Evolutionary conservation across 306 rosid species (phyloP).

Genomic region (Neltuma alba): DNA sequence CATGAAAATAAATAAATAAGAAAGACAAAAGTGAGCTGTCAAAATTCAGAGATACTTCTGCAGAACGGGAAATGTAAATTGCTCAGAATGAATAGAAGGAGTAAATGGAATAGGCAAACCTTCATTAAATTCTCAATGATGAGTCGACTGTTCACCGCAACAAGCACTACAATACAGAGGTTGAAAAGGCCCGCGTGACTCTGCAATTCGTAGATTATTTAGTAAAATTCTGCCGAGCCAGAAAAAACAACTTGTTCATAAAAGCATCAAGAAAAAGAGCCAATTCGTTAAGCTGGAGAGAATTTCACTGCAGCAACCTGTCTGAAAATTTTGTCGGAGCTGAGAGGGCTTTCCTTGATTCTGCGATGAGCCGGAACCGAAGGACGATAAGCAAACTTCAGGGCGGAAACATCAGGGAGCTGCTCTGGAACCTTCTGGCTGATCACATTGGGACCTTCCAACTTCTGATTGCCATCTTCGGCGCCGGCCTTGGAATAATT

Average conservation of each 20-base stretch:
- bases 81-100: background rate
- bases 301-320: conserved; percentile 54
- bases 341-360: conserved; percentile 84
- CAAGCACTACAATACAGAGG: conserved; percentile 95
- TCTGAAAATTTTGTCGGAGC: conserved; percentile 82
- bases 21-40: conserved; percentile 10
- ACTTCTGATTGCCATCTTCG: conserved; percentile 42
- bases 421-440: conserved; percentile 29
- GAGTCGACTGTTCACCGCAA: conserved; percentile 94
- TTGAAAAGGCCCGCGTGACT: conserved; percentile 97
- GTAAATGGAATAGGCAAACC: conserved; percentile 50
- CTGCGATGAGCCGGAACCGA: conserved; percentile 84
- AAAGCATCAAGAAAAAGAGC: background rate
- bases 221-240: background rate
- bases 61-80: conserved; percentile 1
- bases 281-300: background rate
- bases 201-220: conserved; percentile 46
- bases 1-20: conserved; percentile 8
- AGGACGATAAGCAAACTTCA: conserved; percentile 66
- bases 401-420: conserved; percentile 25
- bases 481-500: conserved; percentile 38
- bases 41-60: conserved; percentile 1
- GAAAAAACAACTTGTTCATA: background rate
- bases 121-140: conserved; percentile 96
- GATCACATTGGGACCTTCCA: conserved; percentile 33